A percentile compares a stretch with the other conserved stretches of the same genome.
Conservation (phyloP, 139 green algal genomes). For the Eudorina sp. region DNA sequence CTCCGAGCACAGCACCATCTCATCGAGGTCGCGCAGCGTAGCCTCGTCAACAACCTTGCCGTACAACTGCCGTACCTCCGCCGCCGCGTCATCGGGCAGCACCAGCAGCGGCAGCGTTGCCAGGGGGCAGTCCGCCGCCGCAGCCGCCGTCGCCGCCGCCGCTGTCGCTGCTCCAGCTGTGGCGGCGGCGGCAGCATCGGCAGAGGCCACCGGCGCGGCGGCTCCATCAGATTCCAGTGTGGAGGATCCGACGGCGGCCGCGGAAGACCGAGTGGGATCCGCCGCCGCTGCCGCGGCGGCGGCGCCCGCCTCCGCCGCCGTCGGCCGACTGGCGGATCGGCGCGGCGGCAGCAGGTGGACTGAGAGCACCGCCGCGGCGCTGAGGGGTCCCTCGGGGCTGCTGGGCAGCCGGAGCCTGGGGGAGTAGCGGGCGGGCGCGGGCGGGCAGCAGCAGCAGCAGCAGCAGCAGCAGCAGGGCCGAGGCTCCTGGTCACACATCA, state of each 20-base stretch:
- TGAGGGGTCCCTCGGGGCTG: no score
- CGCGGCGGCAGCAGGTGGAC: background rate
- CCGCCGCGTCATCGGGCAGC: background rate
- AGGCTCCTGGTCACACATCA: no score
- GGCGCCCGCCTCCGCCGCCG: no score
- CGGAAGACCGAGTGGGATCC: no score
- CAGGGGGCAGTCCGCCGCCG: background rate
- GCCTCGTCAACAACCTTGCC: background rate
- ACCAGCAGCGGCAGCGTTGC: constrained; percentile 19
- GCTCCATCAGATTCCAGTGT: no score
- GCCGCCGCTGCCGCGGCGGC: no score
- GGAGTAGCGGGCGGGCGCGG: no score
- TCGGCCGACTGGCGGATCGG: background rate
- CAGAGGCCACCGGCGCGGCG: no score
- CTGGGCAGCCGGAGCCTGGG: no score
- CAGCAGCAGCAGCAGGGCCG: no score
- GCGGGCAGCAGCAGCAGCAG: no score
- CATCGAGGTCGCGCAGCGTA: background rate
- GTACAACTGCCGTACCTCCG: constrained; percentile 17
- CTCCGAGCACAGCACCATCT: background rate
- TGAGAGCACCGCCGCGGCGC: background rate
- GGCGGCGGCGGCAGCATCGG: background rate
- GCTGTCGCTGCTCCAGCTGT: background rate
- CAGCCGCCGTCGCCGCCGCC: background rate
- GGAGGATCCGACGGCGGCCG: no score